A percentile compares a stretch with the other conserved stretches of the same genome.
phyloP scores from a whole-genome alignment of 1,139 yeast genomes.

The Pichia sp. region DNA sequence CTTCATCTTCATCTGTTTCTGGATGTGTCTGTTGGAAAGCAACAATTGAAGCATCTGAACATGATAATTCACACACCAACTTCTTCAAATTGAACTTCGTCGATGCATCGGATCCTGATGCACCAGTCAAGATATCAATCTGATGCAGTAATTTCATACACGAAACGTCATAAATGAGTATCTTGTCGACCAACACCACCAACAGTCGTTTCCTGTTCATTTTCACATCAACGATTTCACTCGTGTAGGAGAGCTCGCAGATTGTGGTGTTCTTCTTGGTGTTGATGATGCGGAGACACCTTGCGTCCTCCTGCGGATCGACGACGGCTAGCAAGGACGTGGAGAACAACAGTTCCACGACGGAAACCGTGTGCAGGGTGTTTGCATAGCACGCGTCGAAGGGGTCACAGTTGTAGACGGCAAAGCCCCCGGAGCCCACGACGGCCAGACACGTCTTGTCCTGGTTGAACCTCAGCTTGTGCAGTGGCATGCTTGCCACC shows the following conservation, averaged over 20 bases:
- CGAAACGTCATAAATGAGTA: constrained; percentile 81
- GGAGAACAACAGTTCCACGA: constrained; percentile 86
- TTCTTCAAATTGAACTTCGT: background rate
- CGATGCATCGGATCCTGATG: background rate
- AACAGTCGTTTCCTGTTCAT: constrained; percentile 69
- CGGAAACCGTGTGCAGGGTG: constrained; percentile 52
- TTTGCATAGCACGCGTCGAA: constrained; percentile 67
- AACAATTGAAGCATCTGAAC: constrained; percentile 45
- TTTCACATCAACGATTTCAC: constrained; percentile 71
- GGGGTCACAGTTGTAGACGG: constrained; percentile 83
- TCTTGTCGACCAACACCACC: constrained; percentile 76
- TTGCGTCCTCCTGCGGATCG: constrained; percentile 53
- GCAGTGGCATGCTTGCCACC: too few species aligned
- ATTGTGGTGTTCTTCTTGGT: constrained; percentile 53
- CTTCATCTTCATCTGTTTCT: background rate
- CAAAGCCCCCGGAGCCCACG: constrained; percentile 73
- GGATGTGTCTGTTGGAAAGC: constrained; percentile 32
- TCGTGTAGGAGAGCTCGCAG: constrained; percentile 86
- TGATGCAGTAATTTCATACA: constrained; percentile 86
- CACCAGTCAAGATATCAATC: constrained; percentile 56
- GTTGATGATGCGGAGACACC: constrained; percentile 34
- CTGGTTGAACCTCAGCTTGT: constrained; percentile 70
- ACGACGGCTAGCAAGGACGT: constrained; percentile 85
- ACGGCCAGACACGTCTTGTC: constrained; percentile 83
- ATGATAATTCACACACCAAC: constrained; percentile 41